Conservation (phyloP, 352 stramenopile species). For the Halophytophthora polymorphica region DNA sequence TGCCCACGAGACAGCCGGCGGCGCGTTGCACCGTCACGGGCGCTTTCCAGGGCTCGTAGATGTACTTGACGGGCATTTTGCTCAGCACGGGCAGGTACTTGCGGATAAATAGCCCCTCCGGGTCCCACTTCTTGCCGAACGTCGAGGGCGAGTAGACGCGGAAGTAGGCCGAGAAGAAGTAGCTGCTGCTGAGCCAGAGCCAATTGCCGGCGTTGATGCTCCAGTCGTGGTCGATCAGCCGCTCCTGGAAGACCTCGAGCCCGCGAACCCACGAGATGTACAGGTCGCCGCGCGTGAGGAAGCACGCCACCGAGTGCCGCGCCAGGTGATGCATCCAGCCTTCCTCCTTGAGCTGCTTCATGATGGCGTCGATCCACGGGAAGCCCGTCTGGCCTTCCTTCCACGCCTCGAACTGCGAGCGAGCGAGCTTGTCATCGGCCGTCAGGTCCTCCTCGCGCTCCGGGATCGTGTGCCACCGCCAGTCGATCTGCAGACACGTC, state of each 20-base stretch:
- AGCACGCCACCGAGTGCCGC: slow-evolving; percentile 96
- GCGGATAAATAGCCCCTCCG: slow-evolving; percentile 88
- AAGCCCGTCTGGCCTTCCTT: slow-evolving; percentile 94
- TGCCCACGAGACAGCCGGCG: slow-evolving; percentile 84
- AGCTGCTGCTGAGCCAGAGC: slow-evolving; percentile 94
- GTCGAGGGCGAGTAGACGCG: slow-evolving; percentile 93
- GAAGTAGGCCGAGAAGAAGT: slow-evolving; percentile 98
- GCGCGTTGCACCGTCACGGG: slow-evolving; percentile 83
- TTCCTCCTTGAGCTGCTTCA: slow-evolving; percentile 91
- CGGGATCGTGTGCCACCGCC: slow-evolving; percentile 86
- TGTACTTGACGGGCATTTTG: slow-evolving; percentile 94
- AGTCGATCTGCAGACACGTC: slow-evolving; percentile 86
- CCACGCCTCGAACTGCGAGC: slow-evolving; percentile 90
- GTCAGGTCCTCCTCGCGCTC: slow-evolving; percentile 53
- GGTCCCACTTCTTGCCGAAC: slow-evolving; percentile 97
- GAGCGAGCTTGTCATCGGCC: slow-evolving; percentile 81
- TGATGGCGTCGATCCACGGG: slow-evolving; percentile 97
- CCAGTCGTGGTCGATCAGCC: slow-evolving; percentile 97
- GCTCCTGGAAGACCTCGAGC: slow-evolving; percentile 89
- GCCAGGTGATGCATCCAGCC: slow-evolving; percentile 89
- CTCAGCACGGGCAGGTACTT: slow-evolving; percentile 91
- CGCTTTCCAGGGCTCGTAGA: slow-evolving; percentile 98
- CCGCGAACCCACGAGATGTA: slow-evolving; percentile 95
- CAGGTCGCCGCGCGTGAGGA: slow-evolving; percentile 97
- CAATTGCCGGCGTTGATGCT: slow-evolving; percentile 97